Base-by-base conservation (phyloP, 192 early-diverging fungal genomes). In the Kappamyces sp. region DNA sequence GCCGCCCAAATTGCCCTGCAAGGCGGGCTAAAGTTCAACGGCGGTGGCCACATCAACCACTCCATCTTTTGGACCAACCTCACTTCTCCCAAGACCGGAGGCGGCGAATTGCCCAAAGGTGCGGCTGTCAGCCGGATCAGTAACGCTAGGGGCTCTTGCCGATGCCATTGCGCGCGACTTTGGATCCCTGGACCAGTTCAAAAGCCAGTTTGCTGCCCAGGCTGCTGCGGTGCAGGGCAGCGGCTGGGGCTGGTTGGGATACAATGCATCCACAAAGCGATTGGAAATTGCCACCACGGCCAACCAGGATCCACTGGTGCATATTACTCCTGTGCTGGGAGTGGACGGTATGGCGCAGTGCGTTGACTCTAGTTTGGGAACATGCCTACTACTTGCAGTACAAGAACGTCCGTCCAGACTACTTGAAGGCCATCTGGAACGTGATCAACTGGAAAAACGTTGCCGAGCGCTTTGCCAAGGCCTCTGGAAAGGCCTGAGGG, bases 381-480 rank as follows among this genome's bases (percentile, higher is more conserved):
- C 59, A 85, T 73, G 91, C 94, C 14, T 97, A 94, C 75, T 97
- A 98, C 66, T 73, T 98, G 50, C 89, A 98, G 72, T 95, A 95
- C 84, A 93, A 93, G 78, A 95, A 98, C 72, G 94, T 88, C 43
- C 88, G 91, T 63, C 89, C 90, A n/a, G 91, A 94, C 50, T 98
- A 98, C 70, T 74, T 98, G 51, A 90, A 92, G 79, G 86, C 88
- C 36, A 85, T 95, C 55, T 98, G 91, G 91, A 84, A 86, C 30
- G 89, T 98, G 0, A 74, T 98, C 66, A 98, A 98, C 89, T 98
- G 94, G 94, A 90, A 94, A 82, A 88, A 89, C 58, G 94, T 97
- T 36, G 79, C 83, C 48, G 84, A 84, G 59, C 84, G 94, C 59
- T 91, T 86, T 68, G 84, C 84, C 60, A 85, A 84, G 49, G 88